A percentile compares a stretch with the other conserved stretches of the same genome.
Evolutionary conservation across 1,139 yeast genomes (phyloP).

Genomic region (Oligophagozyma castellii): DNA sequence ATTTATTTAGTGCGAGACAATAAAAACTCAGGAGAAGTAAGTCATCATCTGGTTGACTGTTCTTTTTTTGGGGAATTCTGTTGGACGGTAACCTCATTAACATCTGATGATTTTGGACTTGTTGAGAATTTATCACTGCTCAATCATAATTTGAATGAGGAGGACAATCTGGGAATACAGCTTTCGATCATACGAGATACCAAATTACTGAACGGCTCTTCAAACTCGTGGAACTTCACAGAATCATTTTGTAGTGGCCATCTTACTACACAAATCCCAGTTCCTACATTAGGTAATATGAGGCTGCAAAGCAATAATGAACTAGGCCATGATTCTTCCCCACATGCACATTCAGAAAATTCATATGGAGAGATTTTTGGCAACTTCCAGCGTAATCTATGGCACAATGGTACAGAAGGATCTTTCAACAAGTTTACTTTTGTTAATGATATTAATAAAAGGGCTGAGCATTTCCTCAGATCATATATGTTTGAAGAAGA

Average conservation of each 20-base stretch:
- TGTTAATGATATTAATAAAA: too few species aligned
- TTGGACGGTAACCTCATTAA: constrained; percentile 12
- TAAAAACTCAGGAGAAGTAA: constrained; percentile 2
- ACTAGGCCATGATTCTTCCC: too few species aligned
- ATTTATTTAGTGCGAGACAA: constrained; percentile 6
- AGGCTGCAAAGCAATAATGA: too few species aligned
- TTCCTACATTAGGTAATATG: too few species aligned
- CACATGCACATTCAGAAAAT: too few species aligned
- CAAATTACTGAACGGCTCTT: constrained; percentile 7
- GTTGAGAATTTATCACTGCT: constrained; percentile 14
- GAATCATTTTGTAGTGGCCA: constrained; percentile 16
- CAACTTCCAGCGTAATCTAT: too few species aligned
- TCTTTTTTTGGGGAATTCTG: constrained; percentile 12
- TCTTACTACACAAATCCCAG: constrained; percentile 15
- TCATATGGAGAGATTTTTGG: too few species aligned
- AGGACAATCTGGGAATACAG: constrained; percentile 2
- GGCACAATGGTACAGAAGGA: too few species aligned
- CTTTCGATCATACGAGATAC: constrained; percentile 12
- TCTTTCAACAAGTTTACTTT: too few species aligned
- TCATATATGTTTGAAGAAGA: too few species aligned
- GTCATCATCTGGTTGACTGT: constrained; percentile 6
- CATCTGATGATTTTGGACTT: constrained; percentile 9
- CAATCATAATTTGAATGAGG: constrained; percentile 12
- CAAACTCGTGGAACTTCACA: constrained; percentile 9
- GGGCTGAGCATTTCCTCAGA: too few species aligned